Conservation (phyloP, 116 monocot species). For the Dioscorea cayenensis region DNA sequence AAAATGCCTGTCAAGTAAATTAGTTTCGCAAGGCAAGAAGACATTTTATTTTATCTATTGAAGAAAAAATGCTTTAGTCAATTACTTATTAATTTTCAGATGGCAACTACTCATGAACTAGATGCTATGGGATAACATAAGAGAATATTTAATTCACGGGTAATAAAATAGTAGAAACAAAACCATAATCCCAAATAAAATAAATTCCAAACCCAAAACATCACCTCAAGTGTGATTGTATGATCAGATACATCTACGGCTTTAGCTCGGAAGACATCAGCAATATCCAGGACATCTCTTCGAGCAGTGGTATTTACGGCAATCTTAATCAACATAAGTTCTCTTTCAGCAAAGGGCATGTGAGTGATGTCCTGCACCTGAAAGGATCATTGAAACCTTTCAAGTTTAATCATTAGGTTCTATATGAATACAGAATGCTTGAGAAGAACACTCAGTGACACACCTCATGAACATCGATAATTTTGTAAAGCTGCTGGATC, state of each 20-base stretch:
- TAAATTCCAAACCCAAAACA: background rate
- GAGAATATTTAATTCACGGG: background rate
- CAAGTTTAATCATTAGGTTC: background rate
- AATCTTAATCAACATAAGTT: constrained; percentile 95
- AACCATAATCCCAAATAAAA: background rate
- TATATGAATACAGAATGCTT: background rate
- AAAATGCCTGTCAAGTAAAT: no score
- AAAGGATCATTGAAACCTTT: background rate
- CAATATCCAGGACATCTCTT: constrained; percentile 92
- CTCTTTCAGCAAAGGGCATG: constrained; percentile 91
- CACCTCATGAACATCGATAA: constrained; percentile 85
- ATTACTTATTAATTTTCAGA: background rate
- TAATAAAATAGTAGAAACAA: background rate
- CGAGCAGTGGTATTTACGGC: constrained; percentile 79
- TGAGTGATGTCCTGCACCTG: constrained; percentile 86
- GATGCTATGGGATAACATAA: background rate
- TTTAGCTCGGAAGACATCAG: constrained; percentile 84
- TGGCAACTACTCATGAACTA: background rate
- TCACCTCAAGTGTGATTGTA: constrained; percentile 90
- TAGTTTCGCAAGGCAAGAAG: no score
- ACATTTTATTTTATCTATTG: no score
- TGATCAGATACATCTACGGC: constrained; percentile 99
- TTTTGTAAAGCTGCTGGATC: constrained; percentile 84
- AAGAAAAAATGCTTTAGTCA: background rate
- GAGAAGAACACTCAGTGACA: background rate